phyloP scores from a whole-genome alignment of 225 moss, liverwort and hornwort genomes.

The Marchantia paleacea region DNA sequence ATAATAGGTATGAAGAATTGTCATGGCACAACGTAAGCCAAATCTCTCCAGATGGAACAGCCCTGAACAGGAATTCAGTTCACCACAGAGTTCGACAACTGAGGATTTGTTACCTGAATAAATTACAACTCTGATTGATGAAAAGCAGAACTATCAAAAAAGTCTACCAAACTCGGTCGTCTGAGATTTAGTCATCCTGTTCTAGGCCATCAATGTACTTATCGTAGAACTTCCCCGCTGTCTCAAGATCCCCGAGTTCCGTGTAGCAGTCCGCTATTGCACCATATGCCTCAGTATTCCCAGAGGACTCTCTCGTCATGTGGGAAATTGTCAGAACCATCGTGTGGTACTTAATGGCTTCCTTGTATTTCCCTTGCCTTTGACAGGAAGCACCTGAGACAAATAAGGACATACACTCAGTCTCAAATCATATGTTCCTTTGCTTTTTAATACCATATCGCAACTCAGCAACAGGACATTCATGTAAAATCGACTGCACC shows the following conservation, averaged over 20 bases:
- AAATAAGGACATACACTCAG: neutral
- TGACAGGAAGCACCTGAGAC: slow-evolving; percentile 84
- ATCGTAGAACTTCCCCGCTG: slow-evolving; percentile 86
- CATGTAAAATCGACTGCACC: too few species aligned
- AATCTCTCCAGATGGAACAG: neutral
- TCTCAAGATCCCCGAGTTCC: slow-evolving; percentile 88
- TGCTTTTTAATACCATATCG: too few species aligned
- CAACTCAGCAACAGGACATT: too few species aligned
- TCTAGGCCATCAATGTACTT: slow-evolving; percentile 85
- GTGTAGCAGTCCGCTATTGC: slow-evolving; percentile 96
- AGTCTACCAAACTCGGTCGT: neutral
- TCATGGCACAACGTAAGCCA: neutral
- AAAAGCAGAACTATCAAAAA: neutral
- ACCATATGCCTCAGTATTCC: slow-evolving; percentile 94
- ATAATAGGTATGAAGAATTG: too few species aligned
- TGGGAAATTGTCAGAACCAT: slow-evolving; percentile 68
- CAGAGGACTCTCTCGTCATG: slow-evolving; percentile 64
- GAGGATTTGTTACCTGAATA: neutral
- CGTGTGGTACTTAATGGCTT: slow-evolving; percentile 84
- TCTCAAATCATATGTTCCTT: neutral
- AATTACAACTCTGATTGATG: neutral
- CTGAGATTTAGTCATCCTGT: slow-evolving; percentile 52
- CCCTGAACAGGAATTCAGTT: neutral
- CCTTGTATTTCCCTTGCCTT: slow-evolving; percentile 82
- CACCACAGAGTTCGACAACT: neutral